Evolutionary conservation across 2,329 filamentous ascomycete genomes (phyloP), one percentile per base, ranked within the genome.

Genomic region (Myrmaecium sp.): DNA sequence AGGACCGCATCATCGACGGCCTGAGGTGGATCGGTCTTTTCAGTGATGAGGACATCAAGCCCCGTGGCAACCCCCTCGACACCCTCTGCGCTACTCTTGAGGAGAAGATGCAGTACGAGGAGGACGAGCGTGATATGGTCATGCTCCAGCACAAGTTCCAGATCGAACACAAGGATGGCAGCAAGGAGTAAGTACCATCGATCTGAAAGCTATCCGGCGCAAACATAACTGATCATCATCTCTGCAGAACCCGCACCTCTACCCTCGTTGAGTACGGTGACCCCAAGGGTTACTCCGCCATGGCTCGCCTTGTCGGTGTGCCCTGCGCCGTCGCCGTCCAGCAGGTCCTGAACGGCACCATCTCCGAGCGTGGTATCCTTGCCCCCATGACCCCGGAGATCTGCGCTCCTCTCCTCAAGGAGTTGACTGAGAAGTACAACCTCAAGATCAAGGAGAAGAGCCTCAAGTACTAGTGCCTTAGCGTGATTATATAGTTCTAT

Each of bases 31-130:
- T 77, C 37, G 65, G 65, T 14, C 46, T 70, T 34, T 76, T 82
- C 57, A 75, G 69, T 22, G 64, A 73, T 37, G 64, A 69, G 46
- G 58, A 68, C 49, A 82, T 76, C 46, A 75, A 58, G 5, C 74
- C 80, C 15, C 62, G 70, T 30, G 76, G 72, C 29, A 93, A 80
- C 60, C 77, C 82, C 4, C 67, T 93, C 14, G 84, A 93, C 53
- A 86, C 79, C n/a, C 70, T 93, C 20, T 93, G 83, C 58, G 81
- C 80, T 17, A 78, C 73, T 3, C 68, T 93, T 16, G 82, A 92
- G 63, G 59, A 79, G 63, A 92, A 91, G 71, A 91, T 92, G 80
- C 69, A 79, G 54, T 93, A 75, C 53, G 76, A 69, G 45, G 62
- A 76, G 41, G 75, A 67, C 33, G 82, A 93, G 69, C 74, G 83